Evolutionary conservation across 2,329 filamentous ascomycete species (phyloP).

Genomic region (Pyrenophora teres): DNA sequence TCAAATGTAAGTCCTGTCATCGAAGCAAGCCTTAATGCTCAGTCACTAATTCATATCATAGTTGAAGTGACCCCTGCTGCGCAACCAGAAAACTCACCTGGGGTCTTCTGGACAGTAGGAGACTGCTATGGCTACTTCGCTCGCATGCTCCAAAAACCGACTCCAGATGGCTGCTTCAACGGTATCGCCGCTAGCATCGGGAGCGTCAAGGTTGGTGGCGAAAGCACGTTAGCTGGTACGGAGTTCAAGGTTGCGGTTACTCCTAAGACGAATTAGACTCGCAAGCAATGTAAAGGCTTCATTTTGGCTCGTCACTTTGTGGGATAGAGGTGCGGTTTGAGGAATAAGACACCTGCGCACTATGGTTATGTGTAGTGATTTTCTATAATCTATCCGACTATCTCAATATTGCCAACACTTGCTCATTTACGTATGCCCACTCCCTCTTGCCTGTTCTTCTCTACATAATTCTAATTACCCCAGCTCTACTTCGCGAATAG

Average conservation of each 20-base stretch:
- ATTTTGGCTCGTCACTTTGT: background rate
- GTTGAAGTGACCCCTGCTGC: conserved; percentile 32
- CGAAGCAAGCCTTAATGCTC: background rate
- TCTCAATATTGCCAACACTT: background rate
- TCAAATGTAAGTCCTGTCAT: conserved; percentile 23
- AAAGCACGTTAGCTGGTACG: conserved; percentile 25
- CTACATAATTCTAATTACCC: too few species aligned
- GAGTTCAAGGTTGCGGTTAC: conserved; percentile 32
- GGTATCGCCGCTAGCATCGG: conserved; percentile 27
- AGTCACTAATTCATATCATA: conserved; percentile 10
- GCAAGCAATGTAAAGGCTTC: background rate
- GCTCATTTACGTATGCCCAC: too few species aligned
- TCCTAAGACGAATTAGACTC: background rate
- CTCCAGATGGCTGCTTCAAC: conserved; percentile 27
- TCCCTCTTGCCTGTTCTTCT: too few species aligned
- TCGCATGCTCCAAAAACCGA: conserved; percentile 24
- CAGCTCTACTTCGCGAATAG: too few species aligned
- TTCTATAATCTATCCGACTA: background rate
- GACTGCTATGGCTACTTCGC: conserved; percentile 41
- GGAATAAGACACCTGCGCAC: background rate
- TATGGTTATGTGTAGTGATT: background rate
- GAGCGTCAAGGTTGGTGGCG: conserved; percentile 28
- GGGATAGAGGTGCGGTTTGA: background rate
- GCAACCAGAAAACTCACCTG: conserved; percentile 17
- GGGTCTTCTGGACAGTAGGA: conserved; percentile 27